These are phyloP conservation scores for Corylus heterophylla DNA, from an alignment of 306 rosid genomes.

Conservation along the genomic window DNA sequence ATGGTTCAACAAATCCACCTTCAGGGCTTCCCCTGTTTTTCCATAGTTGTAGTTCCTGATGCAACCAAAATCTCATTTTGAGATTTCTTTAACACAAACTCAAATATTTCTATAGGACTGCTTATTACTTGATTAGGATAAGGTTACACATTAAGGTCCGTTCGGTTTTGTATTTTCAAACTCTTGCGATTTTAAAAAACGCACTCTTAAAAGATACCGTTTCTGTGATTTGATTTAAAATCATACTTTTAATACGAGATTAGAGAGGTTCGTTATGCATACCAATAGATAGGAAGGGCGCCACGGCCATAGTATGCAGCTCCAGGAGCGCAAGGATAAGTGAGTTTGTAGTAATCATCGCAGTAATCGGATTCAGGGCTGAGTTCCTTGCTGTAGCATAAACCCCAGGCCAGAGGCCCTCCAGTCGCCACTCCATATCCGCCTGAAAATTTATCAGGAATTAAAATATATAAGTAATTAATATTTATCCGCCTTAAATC, in stretches of 20 bases:
- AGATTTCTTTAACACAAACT: neutral
- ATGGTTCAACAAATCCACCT: constrained; percentile 68
- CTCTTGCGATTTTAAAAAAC: too few relatives aligned
- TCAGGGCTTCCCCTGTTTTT: constrained; percentile 68
- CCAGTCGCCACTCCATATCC: constrained; percentile 98
- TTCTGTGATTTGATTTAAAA: neutral
- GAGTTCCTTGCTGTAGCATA: constrained; percentile 92
- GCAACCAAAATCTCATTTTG: constrained; percentile 4
- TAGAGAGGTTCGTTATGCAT: constrained; percentile 10
- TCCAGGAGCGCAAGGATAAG: constrained; percentile 88
- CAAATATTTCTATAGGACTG: neutral
- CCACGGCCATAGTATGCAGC: constrained; percentile 93
- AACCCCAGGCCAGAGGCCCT: constrained; percentile 95
- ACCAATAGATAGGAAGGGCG: constrained; percentile 93
- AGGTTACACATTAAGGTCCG: too few relatives aligned
- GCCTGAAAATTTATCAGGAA: constrained; percentile 46
- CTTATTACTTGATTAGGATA: too few relatives aligned
- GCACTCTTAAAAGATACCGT: too few relatives aligned
- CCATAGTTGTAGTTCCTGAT: constrained; percentile 94
- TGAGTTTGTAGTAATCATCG: constrained; percentile 70
- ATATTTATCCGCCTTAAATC: too few relatives aligned
- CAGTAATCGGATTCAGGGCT: constrained; percentile 89
- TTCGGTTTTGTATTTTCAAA: too few relatives aligned
- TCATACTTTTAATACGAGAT: neutral
- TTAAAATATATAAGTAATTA: too few relatives aligned